Evolutionary conservation across 2,329 filamentous ascomycete species (phyloP), one percentile per base, ranked within the genome.

Genomic region (Paraphoma sp.): DNA sequence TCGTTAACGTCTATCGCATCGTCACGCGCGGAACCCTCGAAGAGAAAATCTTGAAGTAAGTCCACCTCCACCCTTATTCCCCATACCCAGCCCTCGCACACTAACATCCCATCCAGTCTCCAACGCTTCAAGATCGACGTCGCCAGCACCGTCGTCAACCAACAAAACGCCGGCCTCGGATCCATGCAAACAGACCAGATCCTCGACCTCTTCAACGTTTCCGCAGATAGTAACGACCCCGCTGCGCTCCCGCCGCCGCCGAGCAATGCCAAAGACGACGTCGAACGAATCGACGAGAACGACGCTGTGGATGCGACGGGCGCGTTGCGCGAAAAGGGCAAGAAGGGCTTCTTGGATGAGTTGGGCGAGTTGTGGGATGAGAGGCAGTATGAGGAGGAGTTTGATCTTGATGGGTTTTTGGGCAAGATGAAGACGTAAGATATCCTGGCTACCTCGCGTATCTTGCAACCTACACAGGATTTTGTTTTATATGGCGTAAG

Each of bases 51-150:
- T 82, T 99, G 71, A 89, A 85, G 86, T 88, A 82, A 72, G 84
- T 82, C 29, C 4, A 6, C 16, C 47, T 48, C 38, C 38, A 17
- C 45, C 17, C 11, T n/a, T 36, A 38, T 17, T 30, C 44, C 14
- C 33, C 3, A 10, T 36, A 10, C 43, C 29, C 31, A 23, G 23
- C 5, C 23, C 5, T 23, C 28, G 38, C 6, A 33, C 40, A 50
- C 60, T 71, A 64, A 62, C 51, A 49, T 47, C 9, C 10, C 1
- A 9, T 17, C 47, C 65, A 96, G 91, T 73, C 88, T 99, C 54
- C 95, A 99, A 86, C 90, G 95, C 49, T 99, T 99, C 88, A 99
- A 99, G 83, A 97, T 99, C 71, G 95, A 99, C 76, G 93, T 99
- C 17, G 96, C 95, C 42, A 96, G 91, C 49, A 99, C 96, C 0